A percentile compares a stretch with the other conserved stretches of the same genome.
Conservation (phyloP, 2,329 filamentous ascomycete species). For the Calonectria henricotiae region DNA sequence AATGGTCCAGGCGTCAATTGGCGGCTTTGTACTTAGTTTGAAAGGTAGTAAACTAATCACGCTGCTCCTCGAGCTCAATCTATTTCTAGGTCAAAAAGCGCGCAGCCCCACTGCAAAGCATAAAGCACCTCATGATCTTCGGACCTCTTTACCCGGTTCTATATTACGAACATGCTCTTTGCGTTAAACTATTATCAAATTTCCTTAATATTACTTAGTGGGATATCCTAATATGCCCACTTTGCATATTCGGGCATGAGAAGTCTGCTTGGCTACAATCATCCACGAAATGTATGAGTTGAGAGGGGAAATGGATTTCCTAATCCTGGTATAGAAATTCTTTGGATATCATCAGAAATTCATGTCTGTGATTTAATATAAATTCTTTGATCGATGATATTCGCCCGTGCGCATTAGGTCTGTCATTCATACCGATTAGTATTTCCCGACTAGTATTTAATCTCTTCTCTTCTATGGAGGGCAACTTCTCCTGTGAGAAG, state of each 20-base stretch:
- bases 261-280: no score
- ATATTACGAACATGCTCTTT: neutral
- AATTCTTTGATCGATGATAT: no score
- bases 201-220: neutral
- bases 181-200: neutral
- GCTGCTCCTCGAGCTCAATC: neutral
- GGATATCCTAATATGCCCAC: neutral
- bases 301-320: no score
- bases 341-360: no score
- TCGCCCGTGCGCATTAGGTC: no score
- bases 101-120: slow-evolving; percentile 13
- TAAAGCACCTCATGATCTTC: neutral
- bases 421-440: no score
- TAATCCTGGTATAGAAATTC: no score
- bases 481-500: no score
- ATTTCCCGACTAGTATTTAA: no score
- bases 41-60: neutral
- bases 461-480: no score
- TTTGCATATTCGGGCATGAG: neutral
- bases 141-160: neutral
- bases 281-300: no score
- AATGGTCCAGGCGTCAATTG: neutral
- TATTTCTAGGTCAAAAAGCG: neutral
- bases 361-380: no score
- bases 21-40: neutral